Evolutionary conservation across 2,329 filamentous ascomycete species (phyloP).

Genomic region (Colletotrichum zoysiae): DNA sequence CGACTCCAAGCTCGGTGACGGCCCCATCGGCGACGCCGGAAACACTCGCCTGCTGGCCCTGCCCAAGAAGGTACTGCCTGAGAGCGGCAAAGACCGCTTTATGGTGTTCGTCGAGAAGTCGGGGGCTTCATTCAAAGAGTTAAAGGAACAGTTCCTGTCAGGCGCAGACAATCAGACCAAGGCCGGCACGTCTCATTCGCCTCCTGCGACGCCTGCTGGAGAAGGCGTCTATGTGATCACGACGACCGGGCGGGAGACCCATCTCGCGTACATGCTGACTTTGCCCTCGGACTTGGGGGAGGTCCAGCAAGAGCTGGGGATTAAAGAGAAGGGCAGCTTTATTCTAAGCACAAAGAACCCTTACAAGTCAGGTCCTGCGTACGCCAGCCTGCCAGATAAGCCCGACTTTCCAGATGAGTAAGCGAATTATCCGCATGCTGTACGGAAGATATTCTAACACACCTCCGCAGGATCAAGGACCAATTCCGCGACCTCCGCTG

Average conservation of each 20-base stretch:
- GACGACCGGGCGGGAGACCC: conserved; percentile 76
- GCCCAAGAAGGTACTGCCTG: conserved; percentile 87
- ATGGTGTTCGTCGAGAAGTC: conserved; percentile 88
- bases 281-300: conserved; percentile 77
- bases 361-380: conserved; percentile 72
- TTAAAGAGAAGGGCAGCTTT: conserved; percentile 80
- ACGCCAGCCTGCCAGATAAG: conserved; percentile 71
- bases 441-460: conserved; percentile 17
- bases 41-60: conserved; percentile 81
- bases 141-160: conserved; percentile 80
- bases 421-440: too few relatives aligned
- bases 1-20: conserved; percentile 74
- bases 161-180: conserved; percentile 80
- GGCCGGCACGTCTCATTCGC: conserved; percentile 77
- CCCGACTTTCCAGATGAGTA: conserved; percentile 64
- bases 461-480: conserved; percentile 67
- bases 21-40: conserved; percentile 60
- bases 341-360: conserved; percentile 87
- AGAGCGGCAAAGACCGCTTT: conserved; percentile 76
- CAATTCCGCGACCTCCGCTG: conserved; percentile 81
- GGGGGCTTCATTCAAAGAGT: conserved; percentile 71
- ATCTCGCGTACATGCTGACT: conserved; percentile 84
- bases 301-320: conserved; percentile 80
- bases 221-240: conserved; percentile 90
- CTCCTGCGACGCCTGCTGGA: conserved; percentile 80